These are phyloP conservation scores for Lodderomyces elongisporus DNA, from an alignment of 1,139 yeast genomes.

Conservation along the genomic window DNA sequence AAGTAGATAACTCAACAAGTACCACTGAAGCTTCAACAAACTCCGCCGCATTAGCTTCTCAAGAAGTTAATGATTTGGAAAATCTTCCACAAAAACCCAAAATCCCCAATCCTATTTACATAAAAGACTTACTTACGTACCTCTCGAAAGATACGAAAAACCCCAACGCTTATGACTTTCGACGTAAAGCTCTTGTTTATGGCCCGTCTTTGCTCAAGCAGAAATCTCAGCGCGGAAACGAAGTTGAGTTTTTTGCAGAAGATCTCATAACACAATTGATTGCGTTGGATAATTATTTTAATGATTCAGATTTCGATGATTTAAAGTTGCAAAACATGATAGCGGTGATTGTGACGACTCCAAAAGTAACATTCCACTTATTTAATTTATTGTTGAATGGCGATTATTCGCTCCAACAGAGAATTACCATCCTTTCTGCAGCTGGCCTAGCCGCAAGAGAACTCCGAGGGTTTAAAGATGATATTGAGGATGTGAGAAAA, in stretches of 20 bases:
- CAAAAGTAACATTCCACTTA: slow-evolving; percentile 35
- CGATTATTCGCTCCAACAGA: slow-evolving; percentile 61
- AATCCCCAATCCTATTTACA: slow-evolving; percentile 53
- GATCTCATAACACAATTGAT: slow-evolving; percentile 43
- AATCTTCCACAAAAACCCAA: slow-evolving; percentile 28
- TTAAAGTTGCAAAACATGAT: slow-evolving; percentile 46
- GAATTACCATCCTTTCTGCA: slow-evolving; percentile 51
- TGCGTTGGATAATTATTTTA: slow-evolving; percentile 46
- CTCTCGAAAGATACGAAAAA: slow-evolving; percentile 40
- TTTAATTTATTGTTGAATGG: slow-evolving; percentile 46
- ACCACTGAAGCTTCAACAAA: neutral
- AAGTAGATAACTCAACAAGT: neutral
- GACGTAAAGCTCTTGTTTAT: slow-evolving; percentile 40
- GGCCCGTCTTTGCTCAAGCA: slow-evolving; percentile 56
- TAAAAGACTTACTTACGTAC: slow-evolving; percentile 58
- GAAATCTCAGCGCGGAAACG: slow-evolving; percentile 50
- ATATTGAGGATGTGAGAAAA: slow-evolving; percentile 21
- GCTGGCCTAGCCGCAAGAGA: slow-evolving; percentile 58
- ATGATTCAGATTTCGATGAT: slow-evolving; percentile 47
- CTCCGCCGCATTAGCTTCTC: slow-evolving; percentile 11
- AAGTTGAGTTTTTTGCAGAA: slow-evolving; percentile 45
- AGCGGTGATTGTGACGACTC: slow-evolving; percentile 48
- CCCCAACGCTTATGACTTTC: slow-evolving; percentile 47
- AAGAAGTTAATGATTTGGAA: slow-evolving; percentile 39
- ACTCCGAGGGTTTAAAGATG: slow-evolving; percentile 54